phyloP scores from a whole-genome alignment of 2,329 filamentous ascomycete species.

The Geosmithia putterillii region DNA sequence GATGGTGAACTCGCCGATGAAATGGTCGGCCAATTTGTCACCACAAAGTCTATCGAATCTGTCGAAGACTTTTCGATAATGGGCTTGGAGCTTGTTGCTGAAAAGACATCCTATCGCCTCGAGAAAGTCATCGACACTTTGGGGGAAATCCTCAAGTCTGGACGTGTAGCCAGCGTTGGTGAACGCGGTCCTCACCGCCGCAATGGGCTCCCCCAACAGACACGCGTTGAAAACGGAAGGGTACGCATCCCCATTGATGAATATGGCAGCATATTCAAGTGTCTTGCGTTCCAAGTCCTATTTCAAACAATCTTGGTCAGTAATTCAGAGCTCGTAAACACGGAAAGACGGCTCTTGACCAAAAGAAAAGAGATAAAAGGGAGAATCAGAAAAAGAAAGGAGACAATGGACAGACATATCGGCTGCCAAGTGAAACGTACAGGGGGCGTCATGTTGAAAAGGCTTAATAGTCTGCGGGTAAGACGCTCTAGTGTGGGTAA shows the following conservation, averaged over 20 bases:
- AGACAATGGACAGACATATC: too few relatives aligned
- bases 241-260: not conserved
- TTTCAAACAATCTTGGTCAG: not conserved
- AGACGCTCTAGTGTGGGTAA: too few relatives aligned
- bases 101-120: not conserved
- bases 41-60: not conserved
- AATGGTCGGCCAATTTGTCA: not conserved
- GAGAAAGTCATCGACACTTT: not conserved
- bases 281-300: not conserved
- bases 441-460: too few relatives aligned
- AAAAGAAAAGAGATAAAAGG: too few relatives aligned
- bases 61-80: not conserved
- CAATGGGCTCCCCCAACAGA: not conserved
- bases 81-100: not conserved
- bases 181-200: not conserved
- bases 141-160: not conserved
- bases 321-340: not conserved
- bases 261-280: not conserved
- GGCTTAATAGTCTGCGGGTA: too few relatives aligned
- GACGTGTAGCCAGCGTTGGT: not conserved
- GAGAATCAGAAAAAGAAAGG: too few relatives aligned
- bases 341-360: too few relatives aligned
- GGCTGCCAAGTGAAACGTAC: too few relatives aligned
- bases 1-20: not conserved
- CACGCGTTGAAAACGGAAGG: not conserved